Percentiles rank a stretch among this genome's conserved stretches.
Evolutionary conservation across 2,329 filamentous ascomycete species (phyloP).

Genomic region (Ophiostoma perfectum): DNA sequence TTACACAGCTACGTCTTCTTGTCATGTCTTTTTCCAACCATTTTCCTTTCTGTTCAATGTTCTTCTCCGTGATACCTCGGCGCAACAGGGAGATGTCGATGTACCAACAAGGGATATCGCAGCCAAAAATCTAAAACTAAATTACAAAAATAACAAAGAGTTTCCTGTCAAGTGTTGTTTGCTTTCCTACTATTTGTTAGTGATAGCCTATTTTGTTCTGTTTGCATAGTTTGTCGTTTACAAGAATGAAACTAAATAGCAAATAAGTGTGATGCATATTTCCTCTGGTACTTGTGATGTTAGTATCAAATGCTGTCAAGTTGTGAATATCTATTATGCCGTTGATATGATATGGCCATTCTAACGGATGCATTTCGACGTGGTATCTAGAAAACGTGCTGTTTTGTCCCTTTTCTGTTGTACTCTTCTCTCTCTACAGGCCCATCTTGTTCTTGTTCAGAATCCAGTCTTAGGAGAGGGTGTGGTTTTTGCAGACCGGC

Average conservation of each 20-base stretch:
- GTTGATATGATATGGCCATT: neutral
- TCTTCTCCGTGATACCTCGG: slow-evolving; percentile 12
- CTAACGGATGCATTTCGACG: neutral
- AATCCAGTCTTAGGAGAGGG: no score
- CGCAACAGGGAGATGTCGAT: neutral
- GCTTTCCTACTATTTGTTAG: neutral
- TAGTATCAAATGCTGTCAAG: neutral
- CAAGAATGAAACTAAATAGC: neutral
- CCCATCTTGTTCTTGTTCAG: neutral
- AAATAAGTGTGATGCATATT: neutral
- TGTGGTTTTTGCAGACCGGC: no score
- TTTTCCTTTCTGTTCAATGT: neutral
- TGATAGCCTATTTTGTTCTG: neutral
- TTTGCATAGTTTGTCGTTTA: neutral
- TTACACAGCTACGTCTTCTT: neutral
- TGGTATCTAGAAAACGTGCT: slow-evolving; percentile 9
- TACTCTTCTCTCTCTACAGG: neutral
- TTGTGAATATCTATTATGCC: neutral
- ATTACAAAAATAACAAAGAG: neutral
- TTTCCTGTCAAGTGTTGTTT: neutral
- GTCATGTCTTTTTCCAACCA: slow-evolving; percentile 4
- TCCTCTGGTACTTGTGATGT: neutral
- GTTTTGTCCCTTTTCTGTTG: neutral
- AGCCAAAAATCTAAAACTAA: neutral
- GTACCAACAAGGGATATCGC: neutral